phyloP scores from a whole-genome alignment of 2,329 filamentous ascomycete species.

The Paecilomyces sp. region DNA sequence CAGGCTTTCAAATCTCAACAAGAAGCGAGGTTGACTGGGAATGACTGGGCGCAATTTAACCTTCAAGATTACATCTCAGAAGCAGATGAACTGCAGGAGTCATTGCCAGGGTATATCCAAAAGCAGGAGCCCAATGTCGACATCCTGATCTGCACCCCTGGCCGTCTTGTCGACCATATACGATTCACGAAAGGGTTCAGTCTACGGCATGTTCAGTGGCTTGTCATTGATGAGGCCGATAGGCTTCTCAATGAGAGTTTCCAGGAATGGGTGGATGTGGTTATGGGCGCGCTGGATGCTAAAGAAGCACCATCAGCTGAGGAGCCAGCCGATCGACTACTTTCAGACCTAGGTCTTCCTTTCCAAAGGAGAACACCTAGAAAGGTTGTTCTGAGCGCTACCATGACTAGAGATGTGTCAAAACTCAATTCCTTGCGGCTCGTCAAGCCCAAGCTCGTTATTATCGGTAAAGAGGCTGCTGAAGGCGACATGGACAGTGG shows the following conservation, averaged over 20 bases:
- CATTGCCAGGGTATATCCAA: conserved; percentile 57
- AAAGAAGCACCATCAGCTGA: conserved; percentile 45
- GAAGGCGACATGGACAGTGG: conserved; percentile 11
- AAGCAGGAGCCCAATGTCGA: conserved; percentile 68
- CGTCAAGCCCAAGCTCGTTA: conserved; percentile 65
- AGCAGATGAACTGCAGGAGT: conserved; percentile 29
- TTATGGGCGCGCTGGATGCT: conserved; percentile 53
- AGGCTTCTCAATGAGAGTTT: conserved; percentile 86
- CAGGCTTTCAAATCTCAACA: conserved; percentile 46
- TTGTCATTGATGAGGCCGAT: conserved; percentile 91
- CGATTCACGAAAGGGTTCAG: conserved; percentile 75
- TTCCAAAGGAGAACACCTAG: conserved; percentile 45
- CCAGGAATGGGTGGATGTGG: conserved; percentile 76
- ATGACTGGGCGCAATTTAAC: conserved; percentile 42
- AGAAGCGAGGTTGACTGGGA: conserved; percentile 33
- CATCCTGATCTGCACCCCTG: conserved; percentile 84
- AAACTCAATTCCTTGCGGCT: conserved; percentile 69
- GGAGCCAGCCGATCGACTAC: conserved; percentile 29
- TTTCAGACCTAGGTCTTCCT: conserved; percentile 29
- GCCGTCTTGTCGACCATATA: conserved; percentile 84
- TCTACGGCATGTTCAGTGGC: conserved; percentile 72
- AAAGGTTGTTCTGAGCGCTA: conserved; percentile 85
- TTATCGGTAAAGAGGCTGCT: conserved; percentile 53
- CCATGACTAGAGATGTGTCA: conserved; percentile 80
- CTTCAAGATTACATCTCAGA: conserved; percentile 39